Percentiles rank a stretch among this genome's conserved stretches.
These are phyloP conservation scores for Citrullus amarus DNA, from an alignment of 306 rosid species.

Conservation along the genomic window DNA sequence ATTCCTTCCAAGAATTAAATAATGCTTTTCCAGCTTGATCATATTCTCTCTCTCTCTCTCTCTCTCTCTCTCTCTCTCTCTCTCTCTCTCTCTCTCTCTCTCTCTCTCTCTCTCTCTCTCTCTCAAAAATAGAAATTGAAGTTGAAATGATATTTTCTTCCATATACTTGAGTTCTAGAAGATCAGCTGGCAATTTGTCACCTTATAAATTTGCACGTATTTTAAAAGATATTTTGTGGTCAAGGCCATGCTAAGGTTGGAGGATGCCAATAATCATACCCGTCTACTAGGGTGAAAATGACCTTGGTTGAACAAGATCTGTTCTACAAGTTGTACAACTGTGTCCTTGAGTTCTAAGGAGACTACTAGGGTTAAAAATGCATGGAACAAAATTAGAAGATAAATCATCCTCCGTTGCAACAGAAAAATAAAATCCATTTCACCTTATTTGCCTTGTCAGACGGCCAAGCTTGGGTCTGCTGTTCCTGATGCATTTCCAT, in stretches of 20 bases:
- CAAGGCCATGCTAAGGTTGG: not conserved
- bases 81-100: no score
- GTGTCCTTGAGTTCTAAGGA: not conserved
- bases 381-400: not conserved
- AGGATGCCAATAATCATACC: not conserved
- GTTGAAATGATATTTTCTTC: not conserved
- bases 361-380: not conserved
- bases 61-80: no score
- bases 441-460: conserved; percentile 35
- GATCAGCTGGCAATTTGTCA: conserved; percentile 3
- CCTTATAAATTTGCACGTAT: not conserved
- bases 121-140: not conserved
- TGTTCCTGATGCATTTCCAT: conserved; percentile 73
- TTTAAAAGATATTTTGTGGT: not conserved
- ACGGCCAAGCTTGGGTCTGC: conserved; percentile 55
- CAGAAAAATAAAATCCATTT: conserved; percentile 10
- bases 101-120: no score
- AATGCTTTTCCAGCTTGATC: not conserved
- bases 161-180: not conserved
- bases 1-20: not conserved
- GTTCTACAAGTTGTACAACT: no score
- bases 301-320: no score
- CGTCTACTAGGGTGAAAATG: not conserved
- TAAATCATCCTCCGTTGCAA: not conserved
- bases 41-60: not conserved